Evolutionary conservation across 169 alveolate genomes (phyloP).

Genomic region (Eimeria acervulina): DNA sequence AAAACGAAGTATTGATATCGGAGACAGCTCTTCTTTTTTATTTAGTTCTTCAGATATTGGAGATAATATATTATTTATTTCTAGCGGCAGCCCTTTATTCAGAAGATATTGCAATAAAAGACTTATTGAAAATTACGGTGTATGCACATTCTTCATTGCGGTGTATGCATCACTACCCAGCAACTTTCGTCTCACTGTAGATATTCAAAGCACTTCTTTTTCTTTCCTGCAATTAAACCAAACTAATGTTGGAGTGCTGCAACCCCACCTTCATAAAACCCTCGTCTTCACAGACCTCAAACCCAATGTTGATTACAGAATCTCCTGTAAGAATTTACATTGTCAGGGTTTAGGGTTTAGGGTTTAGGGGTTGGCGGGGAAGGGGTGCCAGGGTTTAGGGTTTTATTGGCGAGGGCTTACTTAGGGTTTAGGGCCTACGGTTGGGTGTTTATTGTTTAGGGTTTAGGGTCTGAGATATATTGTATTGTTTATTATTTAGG

Average conservation of each 20-base stretch:
- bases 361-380: not conserved
- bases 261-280: not conserved
- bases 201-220: not conserved
- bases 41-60: not conserved
- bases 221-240: not conserved
- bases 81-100: not conserved
- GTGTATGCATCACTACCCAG: not conserved
- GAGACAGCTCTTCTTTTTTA: not conserved
- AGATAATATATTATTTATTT: not conserved
- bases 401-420: not conserved
- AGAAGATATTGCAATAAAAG: not conserved
- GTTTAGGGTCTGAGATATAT: not conserved
- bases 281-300: not conserved
- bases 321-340: not conserved
- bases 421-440: conserved; percentile 22
- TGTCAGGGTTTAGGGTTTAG: conserved; percentile 38
- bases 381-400: not conserved
- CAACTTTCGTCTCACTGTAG: not conserved
- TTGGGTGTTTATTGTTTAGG: conserved; percentile 49
- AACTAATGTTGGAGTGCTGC: not conserved
- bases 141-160: not conserved
- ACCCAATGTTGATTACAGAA: not conserved
- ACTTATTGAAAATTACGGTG: not conserved
- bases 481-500: not conserved
- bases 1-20: not conserved